These are phyloP conservation scores for Penicillium sp. DNA, from an alignment of 2,329 filamentous ascomycete species.

Conservation along the genomic window DNA sequence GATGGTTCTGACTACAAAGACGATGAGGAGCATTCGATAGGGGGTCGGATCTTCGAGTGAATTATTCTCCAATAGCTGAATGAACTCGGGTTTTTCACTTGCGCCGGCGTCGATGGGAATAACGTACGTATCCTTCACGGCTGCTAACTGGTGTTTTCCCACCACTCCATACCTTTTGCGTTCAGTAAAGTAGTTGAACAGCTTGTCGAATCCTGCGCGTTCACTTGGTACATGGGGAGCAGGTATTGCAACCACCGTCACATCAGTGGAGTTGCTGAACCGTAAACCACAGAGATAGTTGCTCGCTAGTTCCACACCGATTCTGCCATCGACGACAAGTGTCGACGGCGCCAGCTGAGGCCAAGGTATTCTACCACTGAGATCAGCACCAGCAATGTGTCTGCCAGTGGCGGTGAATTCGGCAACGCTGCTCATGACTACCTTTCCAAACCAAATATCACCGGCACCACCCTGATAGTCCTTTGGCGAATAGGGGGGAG, in stretches of 20 bases:
- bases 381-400: constrained; percentile 78
- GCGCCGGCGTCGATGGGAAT: constrained; percentile 75
- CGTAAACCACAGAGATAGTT: constrained; percentile 87
- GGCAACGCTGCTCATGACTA: constrained; percentile 73
- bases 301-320: constrained; percentile 76
- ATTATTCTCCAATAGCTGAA: constrained; percentile 83
- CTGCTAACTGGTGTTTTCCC: constrained; percentile 66
- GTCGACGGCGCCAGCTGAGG: constrained; percentile 66
- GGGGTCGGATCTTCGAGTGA: constrained; percentile 67
- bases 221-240: constrained; percentile 58
- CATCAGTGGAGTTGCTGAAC: constrained; percentile 76
- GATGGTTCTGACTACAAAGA: constrained; percentile 73
- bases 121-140: constrained; percentile 86
- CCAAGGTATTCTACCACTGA: constrained; percentile 66
- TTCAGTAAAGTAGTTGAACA: constrained; percentile 83
- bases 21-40: constrained; percentile 75
- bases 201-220: constrained; percentile 61
- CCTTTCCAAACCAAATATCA: constrained; percentile 71
- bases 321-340: constrained; percentile 63
- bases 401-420: constrained; percentile 74
- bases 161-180: constrained; percentile 86
- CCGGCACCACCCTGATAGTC: constrained; percentile 69
- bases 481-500: constrained; percentile 77
- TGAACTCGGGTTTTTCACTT: constrained; percentile 70
- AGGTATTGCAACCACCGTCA: constrained; percentile 72